phyloP scores from a whole-genome alignment of 768 basidiomycete species.

The Boletus rubropictus region DNA sequence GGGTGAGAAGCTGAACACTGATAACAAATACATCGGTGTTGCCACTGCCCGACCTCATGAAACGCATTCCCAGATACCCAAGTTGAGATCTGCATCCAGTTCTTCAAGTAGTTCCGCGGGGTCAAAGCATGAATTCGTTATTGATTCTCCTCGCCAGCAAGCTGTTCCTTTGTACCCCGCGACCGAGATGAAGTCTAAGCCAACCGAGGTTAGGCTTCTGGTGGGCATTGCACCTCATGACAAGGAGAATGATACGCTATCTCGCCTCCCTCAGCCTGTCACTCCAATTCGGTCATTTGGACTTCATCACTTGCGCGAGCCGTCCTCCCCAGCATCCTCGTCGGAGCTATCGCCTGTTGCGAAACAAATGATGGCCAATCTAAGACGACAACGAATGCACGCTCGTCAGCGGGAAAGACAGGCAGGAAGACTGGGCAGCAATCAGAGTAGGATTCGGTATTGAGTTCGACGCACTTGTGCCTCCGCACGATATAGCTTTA shows the following conservation, averaged over 20 bases:
- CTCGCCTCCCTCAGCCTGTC: slow-evolving; percentile 33
- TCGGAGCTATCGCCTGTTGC: slow-evolving; percentile 69
- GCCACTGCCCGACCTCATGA: slow-evolving; percentile 6
- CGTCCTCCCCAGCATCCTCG: slow-evolving; percentile 62
- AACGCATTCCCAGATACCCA: slow-evolving; percentile 27
- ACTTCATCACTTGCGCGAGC: slow-evolving; percentile 27
- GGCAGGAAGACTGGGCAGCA: slow-evolving; percentile 27
- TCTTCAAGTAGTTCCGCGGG: slow-evolving; percentile 24
- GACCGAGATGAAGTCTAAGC: background rate
- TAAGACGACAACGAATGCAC: slow-evolving; percentile 40
- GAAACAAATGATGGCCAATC: slow-evolving; percentile 60
- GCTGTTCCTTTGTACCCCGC: slow-evolving; percentile 6
- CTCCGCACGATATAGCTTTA: slow-evolving; percentile 11
- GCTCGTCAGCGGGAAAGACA: slow-evolving; percentile 31
- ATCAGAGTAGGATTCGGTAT: slow-evolving; percentile 29
- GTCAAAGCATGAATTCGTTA: slow-evolving; percentile 3
- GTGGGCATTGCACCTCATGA: background rate
- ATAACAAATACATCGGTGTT: slow-evolving; percentile 1
- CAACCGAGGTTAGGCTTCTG: background rate
- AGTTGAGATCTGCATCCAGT: slow-evolving; percentile 23
- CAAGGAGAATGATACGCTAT: slow-evolving; percentile 23
- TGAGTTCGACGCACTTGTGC: slow-evolving; percentile 8
- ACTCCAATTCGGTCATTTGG: slow-evolving; percentile 44
- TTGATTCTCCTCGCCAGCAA: slow-evolving; percentile 1
- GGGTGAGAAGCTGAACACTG: slow-evolving; percentile 16